phyloP scores from a whole-genome alignment of 306 rosid species.

The Gillenia trifoliata region DNA sequence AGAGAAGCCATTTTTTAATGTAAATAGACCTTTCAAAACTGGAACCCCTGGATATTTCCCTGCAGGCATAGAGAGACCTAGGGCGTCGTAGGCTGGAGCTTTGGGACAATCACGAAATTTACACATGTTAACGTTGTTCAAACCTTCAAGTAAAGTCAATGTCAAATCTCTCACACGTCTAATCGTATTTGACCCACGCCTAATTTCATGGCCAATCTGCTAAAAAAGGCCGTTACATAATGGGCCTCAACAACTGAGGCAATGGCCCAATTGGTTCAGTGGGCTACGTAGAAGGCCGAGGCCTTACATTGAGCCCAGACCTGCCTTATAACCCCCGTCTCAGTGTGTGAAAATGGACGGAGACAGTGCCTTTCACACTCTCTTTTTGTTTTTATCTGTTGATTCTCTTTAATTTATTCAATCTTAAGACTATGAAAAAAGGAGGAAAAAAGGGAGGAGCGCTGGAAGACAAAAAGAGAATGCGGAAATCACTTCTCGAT shows the following conservation, averaged over 20 bases:
- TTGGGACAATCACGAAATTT: background rate
- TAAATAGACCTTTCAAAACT: background rate
- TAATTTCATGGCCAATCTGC: background rate
- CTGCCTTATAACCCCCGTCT: too few species aligned
- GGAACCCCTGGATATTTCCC: background rate
- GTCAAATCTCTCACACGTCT: background rate
- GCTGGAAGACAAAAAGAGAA: too few species aligned
- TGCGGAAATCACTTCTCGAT: too few species aligned
- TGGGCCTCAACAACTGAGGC: background rate
- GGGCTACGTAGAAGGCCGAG: background rate
- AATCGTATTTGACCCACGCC: background rate
- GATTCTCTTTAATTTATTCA: too few species aligned
- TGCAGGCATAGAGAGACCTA: background rate
- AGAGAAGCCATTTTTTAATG: background rate
- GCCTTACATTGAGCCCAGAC: background rate
- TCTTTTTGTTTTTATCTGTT: too few species aligned
- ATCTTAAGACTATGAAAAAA: too few species aligned
- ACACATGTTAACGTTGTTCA: background rate
- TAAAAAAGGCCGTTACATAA: background rate
- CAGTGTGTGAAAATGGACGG: too few species aligned
- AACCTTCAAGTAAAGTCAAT: background rate
- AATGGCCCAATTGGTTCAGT: background rate
- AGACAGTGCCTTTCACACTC: too few species aligned
- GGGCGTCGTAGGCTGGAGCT: background rate
- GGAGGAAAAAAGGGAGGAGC: too few species aligned